Conservation (phyloP, 192 early-diverging fungal genomes). For the Coemansia guatemalensis region DNA sequence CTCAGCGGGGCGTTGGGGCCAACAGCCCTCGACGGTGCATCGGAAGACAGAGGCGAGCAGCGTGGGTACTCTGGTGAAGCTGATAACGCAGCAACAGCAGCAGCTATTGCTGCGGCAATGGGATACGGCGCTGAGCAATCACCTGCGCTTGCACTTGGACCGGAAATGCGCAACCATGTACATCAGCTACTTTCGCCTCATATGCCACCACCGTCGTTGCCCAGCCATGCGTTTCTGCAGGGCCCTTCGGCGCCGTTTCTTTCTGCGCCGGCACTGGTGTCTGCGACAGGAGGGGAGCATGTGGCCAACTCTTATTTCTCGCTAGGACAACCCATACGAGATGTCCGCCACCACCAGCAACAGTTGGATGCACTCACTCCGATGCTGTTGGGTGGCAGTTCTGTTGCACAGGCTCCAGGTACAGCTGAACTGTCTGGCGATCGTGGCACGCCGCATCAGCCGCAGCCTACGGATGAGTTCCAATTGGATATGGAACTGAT, state of each 20-base stretch:
- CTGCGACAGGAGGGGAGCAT: constrained; percentile 40
- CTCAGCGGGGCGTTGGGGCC: constrained; percentile 24
- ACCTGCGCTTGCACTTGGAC: neutral
- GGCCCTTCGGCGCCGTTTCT: constrained; percentile 28
- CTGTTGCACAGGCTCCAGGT: neutral
- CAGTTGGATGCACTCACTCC: constrained; percentile 10
- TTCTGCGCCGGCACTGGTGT: constrained; percentile 48
- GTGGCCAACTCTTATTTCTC: constrained; percentile 40
- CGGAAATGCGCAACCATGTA: neutral
- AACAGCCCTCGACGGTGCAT: neutral
- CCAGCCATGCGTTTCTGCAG: neutral
- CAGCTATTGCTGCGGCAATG: constrained; percentile 11
- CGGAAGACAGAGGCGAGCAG: neutral
- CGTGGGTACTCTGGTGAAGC: constrained; percentile 11
- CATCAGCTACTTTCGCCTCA: constrained; percentile 11
- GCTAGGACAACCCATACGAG: constrained; percentile 11
- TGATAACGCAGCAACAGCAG: neutral
- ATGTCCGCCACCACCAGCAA: constrained; percentile 8
- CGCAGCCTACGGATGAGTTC: constrained; percentile 6
- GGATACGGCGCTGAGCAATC: neutral
- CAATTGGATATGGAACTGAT: constrained; percentile 44
- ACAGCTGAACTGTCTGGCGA: neutral
- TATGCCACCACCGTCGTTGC: neutral
- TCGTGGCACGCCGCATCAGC: neutral
- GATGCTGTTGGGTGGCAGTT: constrained; percentile 1